Evolutionary conservation across 371 early-diverging fungal genomes (phyloP).

Genomic region (Mortierella sp.): DNA sequence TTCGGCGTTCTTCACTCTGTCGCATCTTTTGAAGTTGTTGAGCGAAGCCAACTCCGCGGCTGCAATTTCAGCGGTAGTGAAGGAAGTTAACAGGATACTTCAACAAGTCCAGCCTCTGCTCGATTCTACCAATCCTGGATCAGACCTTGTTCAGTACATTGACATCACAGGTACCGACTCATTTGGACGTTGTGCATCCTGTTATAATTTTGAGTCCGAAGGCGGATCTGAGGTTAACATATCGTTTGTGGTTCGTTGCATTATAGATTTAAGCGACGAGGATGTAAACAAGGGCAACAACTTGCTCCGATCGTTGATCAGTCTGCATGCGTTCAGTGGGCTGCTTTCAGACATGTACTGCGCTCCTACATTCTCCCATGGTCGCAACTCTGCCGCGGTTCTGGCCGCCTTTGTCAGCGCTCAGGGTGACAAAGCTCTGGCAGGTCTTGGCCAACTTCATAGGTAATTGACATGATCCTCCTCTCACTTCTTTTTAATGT

Average conservation of each 20-base stretch:
- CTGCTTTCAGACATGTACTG: constrained; percentile 83
- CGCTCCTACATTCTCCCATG: constrained; percentile 75
- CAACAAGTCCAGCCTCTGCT: constrained; percentile 50
- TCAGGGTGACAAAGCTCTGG: constrained; percentile 67
- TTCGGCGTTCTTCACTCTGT: constrained; percentile 76
- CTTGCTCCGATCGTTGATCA: constrained; percentile 69
- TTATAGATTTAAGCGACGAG: constrained; percentile 60
- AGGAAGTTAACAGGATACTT: constrained; percentile 66
- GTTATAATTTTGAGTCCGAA: background rate
- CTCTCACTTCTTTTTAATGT: background rate
- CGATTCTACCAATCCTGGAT: constrained; percentile 20
- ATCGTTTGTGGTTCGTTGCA: background rate
- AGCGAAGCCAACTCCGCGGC: constrained; percentile 74
- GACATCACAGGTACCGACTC: constrained; percentile 37
- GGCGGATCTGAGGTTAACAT: background rate
- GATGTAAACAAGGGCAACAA: constrained; percentile 66
- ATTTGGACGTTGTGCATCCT: background rate
- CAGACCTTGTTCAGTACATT: constrained; percentile 47
- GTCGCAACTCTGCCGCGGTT: constrained; percentile 72
- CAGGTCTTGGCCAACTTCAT: constrained; percentile 75
- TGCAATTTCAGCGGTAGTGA: constrained; percentile 60
- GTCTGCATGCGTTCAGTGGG: constrained; percentile 74
- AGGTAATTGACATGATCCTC: constrained; percentile 53
- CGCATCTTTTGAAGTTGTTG: constrained; percentile 80
- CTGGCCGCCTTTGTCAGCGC: constrained; percentile 72